Percentiles rank a stretch among this genome's conserved stretches.
These are phyloP conservation scores for Tulasnella sp. DNA, from an alignment of 768 basidiomycete genomes.

Conservation along the genomic window DNA sequence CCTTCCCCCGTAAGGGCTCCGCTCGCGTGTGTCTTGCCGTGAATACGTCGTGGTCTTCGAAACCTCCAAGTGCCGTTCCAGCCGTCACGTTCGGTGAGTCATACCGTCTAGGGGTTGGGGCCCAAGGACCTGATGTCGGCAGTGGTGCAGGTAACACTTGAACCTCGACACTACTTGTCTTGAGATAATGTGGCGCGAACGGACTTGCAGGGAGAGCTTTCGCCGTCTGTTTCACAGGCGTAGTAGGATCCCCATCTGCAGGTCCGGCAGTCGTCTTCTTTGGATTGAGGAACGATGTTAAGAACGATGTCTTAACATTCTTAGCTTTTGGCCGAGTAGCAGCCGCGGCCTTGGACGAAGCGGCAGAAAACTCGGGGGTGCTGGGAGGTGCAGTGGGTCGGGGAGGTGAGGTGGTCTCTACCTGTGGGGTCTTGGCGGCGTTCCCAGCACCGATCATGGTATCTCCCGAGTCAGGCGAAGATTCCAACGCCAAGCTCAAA, in stretches of 20 bases:
- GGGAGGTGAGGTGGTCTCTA: conserved; percentile 18
- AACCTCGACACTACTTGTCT: conserved; percentile 58
- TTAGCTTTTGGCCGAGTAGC: conserved; percentile 11
- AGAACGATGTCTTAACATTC: conserved; percentile 1
- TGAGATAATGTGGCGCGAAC: conserved; percentile 74
- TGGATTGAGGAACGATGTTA: conserved; percentile 9
- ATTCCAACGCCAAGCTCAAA: conserved; percentile 56
- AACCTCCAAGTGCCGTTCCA: conserved; percentile 18
- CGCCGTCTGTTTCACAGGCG: conserved; percentile 32
- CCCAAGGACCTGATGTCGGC: conserved; percentile 55
- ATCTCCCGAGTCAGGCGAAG: conserved; percentile 33
- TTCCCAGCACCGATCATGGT: conserved; percentile 25
- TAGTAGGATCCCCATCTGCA: not conserved
- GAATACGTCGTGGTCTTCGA: conserved; percentile 15
- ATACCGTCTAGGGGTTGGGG: conserved; percentile 28
- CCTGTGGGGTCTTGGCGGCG: conserved; percentile 25
- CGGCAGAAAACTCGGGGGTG: conserved; percentile 19
- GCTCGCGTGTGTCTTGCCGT: conserved; percentile 17
- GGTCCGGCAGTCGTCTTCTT: not conserved
- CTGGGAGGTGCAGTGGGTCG: conserved; percentile 31
- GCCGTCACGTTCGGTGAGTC: not conserved
- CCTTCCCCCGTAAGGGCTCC: conserved; percentile 19
- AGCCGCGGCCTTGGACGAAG: conserved; percentile 44
- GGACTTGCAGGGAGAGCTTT: conserved; percentile 43
- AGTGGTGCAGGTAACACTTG: conserved; percentile 56